Evolutionary conservation across 345 rosid species (phyloP).

Genomic region (Passiflora organensis): DNA sequence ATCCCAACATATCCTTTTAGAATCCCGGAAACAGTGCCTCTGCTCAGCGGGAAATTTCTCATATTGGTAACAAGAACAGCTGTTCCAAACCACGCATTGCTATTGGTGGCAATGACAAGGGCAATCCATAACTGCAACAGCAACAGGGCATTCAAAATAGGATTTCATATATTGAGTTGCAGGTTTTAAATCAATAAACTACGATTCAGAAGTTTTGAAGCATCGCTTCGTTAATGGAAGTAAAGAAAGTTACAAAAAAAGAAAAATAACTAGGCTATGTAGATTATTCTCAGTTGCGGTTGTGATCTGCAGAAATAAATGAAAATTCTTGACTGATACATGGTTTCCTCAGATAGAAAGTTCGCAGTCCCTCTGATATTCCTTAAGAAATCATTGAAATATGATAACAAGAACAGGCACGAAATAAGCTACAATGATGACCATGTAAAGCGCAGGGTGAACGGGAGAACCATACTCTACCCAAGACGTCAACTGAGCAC

Average conservation of each 20-base stretch:
- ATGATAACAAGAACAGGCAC: too few relatives aligned
- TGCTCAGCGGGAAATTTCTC: constrained; percentile 81
- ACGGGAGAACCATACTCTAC: too few relatives aligned
- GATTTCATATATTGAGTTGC: not conserved
- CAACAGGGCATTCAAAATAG: not conserved
- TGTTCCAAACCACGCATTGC: constrained; percentile 84
- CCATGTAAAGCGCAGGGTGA: too few relatives aligned
- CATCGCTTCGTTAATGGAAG: not conserved
- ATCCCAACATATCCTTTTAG: constrained; percentile 87
- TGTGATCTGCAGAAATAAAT: not conserved
- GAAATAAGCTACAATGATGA: too few relatives aligned
- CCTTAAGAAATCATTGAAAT: too few relatives aligned
- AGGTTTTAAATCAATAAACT: not conserved
- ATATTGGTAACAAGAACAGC: constrained; percentile 88
- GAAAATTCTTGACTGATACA: too few relatives aligned
- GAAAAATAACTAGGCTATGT: too few relatives aligned
- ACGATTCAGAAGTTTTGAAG: not conserved
- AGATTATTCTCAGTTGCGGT: too few relatives aligned
- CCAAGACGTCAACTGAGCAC: too few relatives aligned
- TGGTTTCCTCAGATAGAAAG: too few relatives aligned
- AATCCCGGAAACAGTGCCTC: constrained; percentile 79
- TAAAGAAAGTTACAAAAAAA: not conserved
- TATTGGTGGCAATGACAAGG: constrained; percentile 61
- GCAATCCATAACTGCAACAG: constrained; percentile 70
- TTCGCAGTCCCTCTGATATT: too few relatives aligned